A percentile compares a stretch with the other conserved stretches of the same genome.
Conservation (phyloP, 257 asterid species). For the Coffea canephora region DNA sequence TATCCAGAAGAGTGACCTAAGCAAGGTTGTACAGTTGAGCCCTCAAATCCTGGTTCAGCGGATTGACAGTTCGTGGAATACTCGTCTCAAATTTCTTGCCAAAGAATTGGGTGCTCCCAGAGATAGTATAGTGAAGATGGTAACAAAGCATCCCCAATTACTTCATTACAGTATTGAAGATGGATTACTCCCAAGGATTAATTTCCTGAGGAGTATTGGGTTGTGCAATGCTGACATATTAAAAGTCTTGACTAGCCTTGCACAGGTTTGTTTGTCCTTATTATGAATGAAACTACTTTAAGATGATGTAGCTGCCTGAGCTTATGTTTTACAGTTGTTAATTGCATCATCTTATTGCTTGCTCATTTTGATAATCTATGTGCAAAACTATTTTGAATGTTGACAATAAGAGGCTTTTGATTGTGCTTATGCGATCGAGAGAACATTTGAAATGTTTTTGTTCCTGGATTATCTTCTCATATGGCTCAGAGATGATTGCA, state of each 20-base stretch:
- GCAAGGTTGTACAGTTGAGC: slow-evolving; percentile 92
- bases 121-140: slow-evolving; percentile 88
- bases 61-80: slow-evolving; percentile 73
- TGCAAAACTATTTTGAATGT: neutral
- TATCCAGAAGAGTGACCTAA: slow-evolving; percentile 58
- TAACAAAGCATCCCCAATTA: slow-evolving; percentile 86
- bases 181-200: slow-evolving; percentile 78
- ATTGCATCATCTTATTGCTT: too few species aligned
- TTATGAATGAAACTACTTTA: slow-evolving; percentile 3
- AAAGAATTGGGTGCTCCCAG: slow-evolving; percentile 87
- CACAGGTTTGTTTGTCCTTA: slow-evolving; percentile 62
- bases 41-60: slow-evolving; percentile 98
- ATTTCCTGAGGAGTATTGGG: slow-evolving; percentile 80
- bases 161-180: slow-evolving; percentile 93
- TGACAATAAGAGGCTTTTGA: neutral
- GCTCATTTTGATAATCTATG: too few species aligned
- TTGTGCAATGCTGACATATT: slow-evolving; percentile 67
- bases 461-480: slow-evolving; percentile 1
- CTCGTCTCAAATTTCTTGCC: slow-evolving; percentile 69
- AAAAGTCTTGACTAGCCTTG: slow-evolving; percentile 79
- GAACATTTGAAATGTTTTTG: neutral
- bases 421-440: neutral
- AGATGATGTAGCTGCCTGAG: slow-evolving; percentile 17
- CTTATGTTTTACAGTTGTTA: neutral
- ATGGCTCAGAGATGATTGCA: slow-evolving; percentile 3